Base-by-base conservation (phyloP, 768 basidiomycete genomes). In the Phlebiopsis flavidoalba region DNA sequence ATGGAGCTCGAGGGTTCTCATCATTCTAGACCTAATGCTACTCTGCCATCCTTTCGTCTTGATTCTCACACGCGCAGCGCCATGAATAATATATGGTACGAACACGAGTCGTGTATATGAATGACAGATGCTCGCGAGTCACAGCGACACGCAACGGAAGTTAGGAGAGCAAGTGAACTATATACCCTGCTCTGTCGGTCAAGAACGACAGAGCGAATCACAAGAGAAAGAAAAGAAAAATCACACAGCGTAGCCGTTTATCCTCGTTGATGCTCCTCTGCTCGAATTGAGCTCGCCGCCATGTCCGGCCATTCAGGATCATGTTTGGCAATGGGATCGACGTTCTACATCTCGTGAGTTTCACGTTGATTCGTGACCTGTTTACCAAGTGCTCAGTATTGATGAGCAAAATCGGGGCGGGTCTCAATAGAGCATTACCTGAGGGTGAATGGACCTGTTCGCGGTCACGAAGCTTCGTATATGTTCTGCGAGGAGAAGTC, bases 281-380 rank as follows among this genome's bases (percentile, higher is more conserved):
- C 35, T 40, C 24, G 54, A 45, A 12, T 45, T 22, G 54, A 43
- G 54, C 54, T 45, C 40, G 24, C 26, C 26, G 26, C 54, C 54
- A 55, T 55, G 40, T 43, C 40, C 17, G 40, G 3, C 40, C 40
- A 43, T 43, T 43, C 40, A 17, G 40, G 40, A 17, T 43, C 40
- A 17, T 10, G 40, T 43, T 43, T 43, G 8, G 40, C 17, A 12
- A 17, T 12, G 40, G 40, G 40, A 17, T 43, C 40, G 40, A 43
- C 40, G 11, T 59, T 49, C 21, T 24, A 36, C 57, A 63, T 63
- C 53, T 63, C 62, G 43, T 63, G 62, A 3, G 53, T 53, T 53
- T 63, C 22, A 63, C 58, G 21, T 59, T 58, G 50, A 63, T 59
- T n/a, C 52, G 45, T 59, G 11, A 63, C 57, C 58, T 63, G 53